phyloP scores from a whole-genome alignment of 2,329 filamentous ascomycete species.

The Phaeosphaeria sp. region DNA sequence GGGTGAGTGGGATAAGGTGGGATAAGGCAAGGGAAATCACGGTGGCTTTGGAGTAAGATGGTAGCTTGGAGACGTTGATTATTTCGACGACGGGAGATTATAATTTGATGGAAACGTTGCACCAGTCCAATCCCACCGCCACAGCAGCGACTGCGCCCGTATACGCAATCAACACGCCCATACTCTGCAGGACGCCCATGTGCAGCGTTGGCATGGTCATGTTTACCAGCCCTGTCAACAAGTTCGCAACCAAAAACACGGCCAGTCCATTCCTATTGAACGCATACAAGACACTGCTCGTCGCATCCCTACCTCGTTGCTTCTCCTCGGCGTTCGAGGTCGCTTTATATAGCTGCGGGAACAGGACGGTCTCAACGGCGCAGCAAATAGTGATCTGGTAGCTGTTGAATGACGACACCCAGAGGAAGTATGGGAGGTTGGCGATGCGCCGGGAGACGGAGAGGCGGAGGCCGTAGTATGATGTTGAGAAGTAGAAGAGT shows the following conservation, averaged over 20 bases:
- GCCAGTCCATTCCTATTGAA: constrained; percentile 89
- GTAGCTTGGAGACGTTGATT: no score
- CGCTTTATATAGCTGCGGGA: constrained; percentile 73
- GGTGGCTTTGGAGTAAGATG: background rate
- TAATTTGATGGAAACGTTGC: constrained; percentile 74
- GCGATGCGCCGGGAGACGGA: constrained; percentile 86
- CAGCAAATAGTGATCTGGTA: constrained; percentile 82
- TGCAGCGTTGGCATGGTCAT: constrained; percentile 84
- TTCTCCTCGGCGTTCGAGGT: constrained; percentile 63
- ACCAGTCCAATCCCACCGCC: constrained; percentile 71
- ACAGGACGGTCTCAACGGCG: constrained; percentile 77
- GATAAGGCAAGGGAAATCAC: background rate
- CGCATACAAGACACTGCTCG: constrained; percentile 79
- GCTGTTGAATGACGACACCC: constrained; percentile 91
- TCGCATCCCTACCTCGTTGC: constrained; percentile 71
- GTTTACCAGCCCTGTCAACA: constrained; percentile 89
- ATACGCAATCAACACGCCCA: constrained; percentile 79
- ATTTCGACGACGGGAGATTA: constrained; percentile 43
- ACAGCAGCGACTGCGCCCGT: constrained; percentile 69
- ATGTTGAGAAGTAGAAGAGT: constrained; percentile 74
- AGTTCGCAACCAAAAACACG: constrained; percentile 85
- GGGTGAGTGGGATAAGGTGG: background rate
- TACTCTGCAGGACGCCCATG: constrained; percentile 67
- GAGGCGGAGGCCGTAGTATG: constrained; percentile 69
- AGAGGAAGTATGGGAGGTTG: constrained; percentile 91